Base-by-base conservation (phyloP, 306 rosid genomes). In the Fagus sylvatica region DNA sequence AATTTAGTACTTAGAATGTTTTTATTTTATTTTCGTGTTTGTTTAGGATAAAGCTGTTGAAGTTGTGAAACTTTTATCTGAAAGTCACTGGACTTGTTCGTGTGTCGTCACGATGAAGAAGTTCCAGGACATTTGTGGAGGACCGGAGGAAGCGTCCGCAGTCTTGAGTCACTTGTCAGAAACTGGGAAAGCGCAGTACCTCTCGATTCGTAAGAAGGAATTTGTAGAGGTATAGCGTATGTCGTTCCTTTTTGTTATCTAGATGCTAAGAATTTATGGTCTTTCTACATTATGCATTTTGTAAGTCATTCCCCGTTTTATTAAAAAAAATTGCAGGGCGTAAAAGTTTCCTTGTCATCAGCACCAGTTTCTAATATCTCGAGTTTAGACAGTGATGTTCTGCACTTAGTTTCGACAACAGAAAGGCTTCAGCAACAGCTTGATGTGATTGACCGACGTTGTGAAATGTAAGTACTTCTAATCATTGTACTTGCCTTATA, bases 341-440 rank as follows among this genome's bases (percentile, higher is more conserved):
- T 94, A 60, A 94, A 89, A 86, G 43, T 94, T 75, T 90, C 90
- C 54, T 86, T 90, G 65, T 87, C 97, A 28, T 79, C 79, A 28
- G 86, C 87, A 28, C 77, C 87, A 59, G 83, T 88, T 83, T 81
- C 92, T 54, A 42, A 84, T 37, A 57, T 86, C 84, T 89, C 90
- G 41, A 85, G 82, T 84, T 81, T 90, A 34, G 98, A 94, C 69
- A 80, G 54, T 72, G 94, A 92, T 85, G 82, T 89, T 57, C 78
- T 94, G 82, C 78, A 83, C 85, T 79, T 94, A 83, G 71, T 82
- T 73, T 87, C 84, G 89, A 94, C 97, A 6, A 79, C 83, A 41
- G 98, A 92, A 88, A 94, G 79, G 85, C 97, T 94, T 84, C 91
- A 90, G 86, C 96, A 83, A 57, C 97, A 89, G 80, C 89, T 89